Evolutionary conservation across 2,329 filamentous ascomycete genomes (phyloP).

Genomic region (Microcyclospora tardicrescens): DNA sequence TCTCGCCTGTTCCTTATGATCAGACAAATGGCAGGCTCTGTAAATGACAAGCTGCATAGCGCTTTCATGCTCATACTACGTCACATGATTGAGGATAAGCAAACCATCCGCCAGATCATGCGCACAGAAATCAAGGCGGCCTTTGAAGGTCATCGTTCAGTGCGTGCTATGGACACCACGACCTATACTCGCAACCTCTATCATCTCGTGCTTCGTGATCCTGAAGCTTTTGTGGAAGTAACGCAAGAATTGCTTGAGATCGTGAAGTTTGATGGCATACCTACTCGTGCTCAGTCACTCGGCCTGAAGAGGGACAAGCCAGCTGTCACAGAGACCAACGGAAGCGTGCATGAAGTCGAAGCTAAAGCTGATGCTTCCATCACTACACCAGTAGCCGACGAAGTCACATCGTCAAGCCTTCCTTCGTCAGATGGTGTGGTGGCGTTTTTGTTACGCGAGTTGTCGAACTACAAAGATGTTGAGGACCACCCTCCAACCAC

Average conservation of each 20-base stretch:
- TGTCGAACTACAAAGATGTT: conserved; percentile 83
- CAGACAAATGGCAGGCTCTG: conserved; percentile 72
- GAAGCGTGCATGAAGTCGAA: not conserved
- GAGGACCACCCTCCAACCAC: conserved; percentile 58
- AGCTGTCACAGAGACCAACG: conserved; percentile 13
- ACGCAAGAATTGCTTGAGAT: conserved; percentile 76
- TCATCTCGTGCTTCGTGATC: conserved; percentile 66
- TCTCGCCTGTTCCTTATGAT: conserved; percentile 89
- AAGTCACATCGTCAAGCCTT: conserved; percentile 53
- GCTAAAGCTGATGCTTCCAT: not conserved
- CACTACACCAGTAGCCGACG: conserved; percentile 14
- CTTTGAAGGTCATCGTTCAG: conserved; percentile 43
- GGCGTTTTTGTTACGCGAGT: conserved; percentile 83
- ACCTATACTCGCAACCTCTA: conserved; percentile 66
- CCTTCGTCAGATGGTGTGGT: conserved; percentile 91
- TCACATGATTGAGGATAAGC: conserved; percentile 88
- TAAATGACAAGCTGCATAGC: conserved; percentile 60
- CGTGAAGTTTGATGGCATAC: conserved; percentile 43
- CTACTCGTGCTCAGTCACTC: conserved; percentile 40
- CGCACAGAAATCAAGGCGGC: conserved; percentile 70
- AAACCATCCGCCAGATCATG: conserved; percentile 84
- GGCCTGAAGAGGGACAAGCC: conserved; percentile 34
- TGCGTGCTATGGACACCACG: conserved; percentile 50
- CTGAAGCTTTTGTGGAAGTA: conserved; percentile 74
- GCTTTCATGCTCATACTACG: conserved; percentile 77